These are phyloP conservation scores for Linum trigynum DNA, from an alignment of 345 rosid genomes.

Conservation along the genomic window DNA sequence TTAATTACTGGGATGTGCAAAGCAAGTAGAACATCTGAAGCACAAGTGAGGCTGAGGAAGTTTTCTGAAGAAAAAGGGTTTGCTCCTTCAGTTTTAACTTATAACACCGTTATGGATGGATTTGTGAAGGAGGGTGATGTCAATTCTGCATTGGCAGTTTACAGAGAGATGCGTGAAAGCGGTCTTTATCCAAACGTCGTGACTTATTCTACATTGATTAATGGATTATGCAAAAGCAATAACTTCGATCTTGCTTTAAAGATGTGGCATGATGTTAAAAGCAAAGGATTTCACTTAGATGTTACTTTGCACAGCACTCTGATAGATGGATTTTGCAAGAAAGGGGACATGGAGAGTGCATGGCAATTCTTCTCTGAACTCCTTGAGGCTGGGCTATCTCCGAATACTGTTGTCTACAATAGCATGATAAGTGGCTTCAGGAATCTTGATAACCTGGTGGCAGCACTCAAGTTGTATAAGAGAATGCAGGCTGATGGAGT, in stretches of 20 bases:
- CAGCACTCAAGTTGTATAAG: slow-evolving; percentile 47
- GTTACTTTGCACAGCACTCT: slow-evolving; percentile 55
- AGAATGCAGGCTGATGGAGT: slow-evolving; percentile 63
- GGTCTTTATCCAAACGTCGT: slow-evolving; percentile 62
- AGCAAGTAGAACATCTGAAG: no score
- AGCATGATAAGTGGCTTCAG: slow-evolving; percentile 63
- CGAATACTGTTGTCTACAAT: slow-evolving; percentile 48
- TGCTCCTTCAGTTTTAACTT: slow-evolving; percentile 1
- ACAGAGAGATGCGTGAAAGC: slow-evolving; percentile 44
- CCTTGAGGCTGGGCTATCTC: slow-evolving; percentile 44
- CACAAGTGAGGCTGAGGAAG: no score
- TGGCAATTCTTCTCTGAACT: slow-evolving; percentile 66
- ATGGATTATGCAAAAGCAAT: slow-evolving; percentile 67
- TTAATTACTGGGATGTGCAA: slow-evolving; percentile 1
- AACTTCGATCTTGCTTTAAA: slow-evolving; percentile 51
- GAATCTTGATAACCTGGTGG: slow-evolving; percentile 49
- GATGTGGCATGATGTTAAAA: slow-evolving; percentile 54
- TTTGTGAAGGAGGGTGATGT: slow-evolving; percentile 50
- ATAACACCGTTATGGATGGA: slow-evolving; percentile 58
- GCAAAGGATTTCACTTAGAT: slow-evolving; percentile 40
- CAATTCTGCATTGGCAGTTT: slow-evolving; percentile 42
- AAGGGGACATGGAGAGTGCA: slow-evolving; percentile 40
- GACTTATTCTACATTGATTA: slow-evolving; percentile 66
- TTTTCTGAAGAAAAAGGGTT: no score
- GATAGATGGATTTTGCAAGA: slow-evolving; percentile 67